Evolutionary conservation across 768 basidiomycete genomes (phyloP), one percentile per base, ranked within the genome.

Genomic region (Suillus subalutaceus): DNA sequence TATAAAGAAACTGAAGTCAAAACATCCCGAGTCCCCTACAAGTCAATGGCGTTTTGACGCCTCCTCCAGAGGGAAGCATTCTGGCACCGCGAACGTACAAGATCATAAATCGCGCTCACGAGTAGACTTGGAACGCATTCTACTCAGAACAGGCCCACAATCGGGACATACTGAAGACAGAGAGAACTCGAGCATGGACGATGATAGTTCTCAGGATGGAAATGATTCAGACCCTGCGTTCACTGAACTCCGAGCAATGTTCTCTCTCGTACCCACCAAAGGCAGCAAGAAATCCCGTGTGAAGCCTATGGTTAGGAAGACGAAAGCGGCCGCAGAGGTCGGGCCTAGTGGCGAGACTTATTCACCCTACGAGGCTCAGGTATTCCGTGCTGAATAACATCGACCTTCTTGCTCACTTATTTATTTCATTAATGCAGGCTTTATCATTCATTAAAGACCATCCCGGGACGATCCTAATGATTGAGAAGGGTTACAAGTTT

Each of bases 401-500:
- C 20, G 8, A 23, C 23, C 16, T 20, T 64, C 32, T 62, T 56
- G 7, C 38, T n/a, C 16, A 38, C 18, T 53, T 55, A 16, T 18
- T 55, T 32, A 7, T 30, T 30, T 6, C 8, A 4, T 40, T 48
- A 5, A 67, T 66, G 13, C 44, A 78, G 77, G 74, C 70, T 1
- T 56, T 72, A 67, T 89, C 84, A 63, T 78, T 94, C 15, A 92
- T 93, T 77, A 79, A 80, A 63, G 85, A 88, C 23, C 82, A 93
- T 74, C 82, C 84, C 1, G 90, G 84, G 13, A 87, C 86, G 5
- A 68, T 96, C 43, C 80, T 96, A 15, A 88, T 95, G 84, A 80
- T 96, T 30, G 90, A 94, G 74, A 88, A 90, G 37, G 94, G 94
- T 6, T 96, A 96, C 76, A 95, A 90, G 75, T 90, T 88, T 74